Base-by-base conservation (phyloP, 768 basidiomycete genomes). In the Imleria badia region DNA sequence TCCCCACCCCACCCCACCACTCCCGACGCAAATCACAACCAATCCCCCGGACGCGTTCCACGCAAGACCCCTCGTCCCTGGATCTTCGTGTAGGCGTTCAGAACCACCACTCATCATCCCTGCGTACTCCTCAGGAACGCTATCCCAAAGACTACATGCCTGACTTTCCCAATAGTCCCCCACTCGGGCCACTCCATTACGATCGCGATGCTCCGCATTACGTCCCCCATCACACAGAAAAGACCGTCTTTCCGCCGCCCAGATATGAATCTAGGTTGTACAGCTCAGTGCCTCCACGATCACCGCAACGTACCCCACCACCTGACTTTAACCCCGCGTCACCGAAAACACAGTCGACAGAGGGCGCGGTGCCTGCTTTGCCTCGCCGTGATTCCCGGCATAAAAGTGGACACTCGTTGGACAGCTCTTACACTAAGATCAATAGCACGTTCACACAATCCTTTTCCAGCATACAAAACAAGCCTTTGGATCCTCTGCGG, bases 241-340 rank as follows among this genome's bases (percentile, higher is more conserved):
- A 45, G 31, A 52, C 59, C 55, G 36, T 42, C 47, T 30, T 62
- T 52, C 62, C 70, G 39, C 68, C 68, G 17, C 64, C 54, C 40
- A 54, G 51, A 59, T 51, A 60, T 20, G 59, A 66, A 60, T 60
- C 58, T 40, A 48, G 20, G 31, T 34, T 42, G 34, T 52, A 45
- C 26, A 45, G 14, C 50, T 49, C 49, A n/a, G 35, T n/a, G 23
- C 45, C 38, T 48, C 43, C 60, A 35, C 61, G 11, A 52, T 54
- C 56, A 4, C 45, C 56, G 14, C 55, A 51, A 52, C 50, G 39
- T 22, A 41, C 42, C 15, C 56, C 48, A 35, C 30, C 55, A 29
- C 35, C 57, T 29, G 38, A 58, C 40, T 35, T 31, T n/a, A 20
- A 48, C n/a, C 12, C 52, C 22, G 14, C 36, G 1, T 22, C 59